phyloP scores from a whole-genome alignment of 1,139 yeast species.

The Geotrichum phurueaensis region DNA sequence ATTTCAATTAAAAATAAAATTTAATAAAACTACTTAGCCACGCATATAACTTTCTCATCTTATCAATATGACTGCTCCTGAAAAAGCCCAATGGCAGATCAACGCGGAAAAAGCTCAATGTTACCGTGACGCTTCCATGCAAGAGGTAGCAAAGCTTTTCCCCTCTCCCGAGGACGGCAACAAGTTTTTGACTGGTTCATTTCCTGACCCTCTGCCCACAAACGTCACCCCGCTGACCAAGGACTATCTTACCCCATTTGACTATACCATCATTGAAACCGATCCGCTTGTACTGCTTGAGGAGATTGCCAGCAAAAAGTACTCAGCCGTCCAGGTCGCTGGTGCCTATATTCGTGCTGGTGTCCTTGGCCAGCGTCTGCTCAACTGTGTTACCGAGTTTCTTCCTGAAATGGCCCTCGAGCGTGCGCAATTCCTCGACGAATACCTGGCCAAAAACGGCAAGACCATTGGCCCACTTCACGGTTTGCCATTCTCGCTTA shows the following conservation, averaged over 20 bases:
- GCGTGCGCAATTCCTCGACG: slow-evolving; percentile 45
- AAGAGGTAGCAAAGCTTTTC: slow-evolving; percentile 25
- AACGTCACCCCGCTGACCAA: slow-evolving; percentile 28
- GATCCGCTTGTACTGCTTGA: slow-evolving; percentile 34
- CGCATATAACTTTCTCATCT: background rate
- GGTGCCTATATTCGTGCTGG: slow-evolving; percentile 54
- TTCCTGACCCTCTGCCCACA: slow-evolving; percentile 28
- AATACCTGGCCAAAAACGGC: slow-evolving; percentile 36
- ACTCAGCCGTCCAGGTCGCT: slow-evolving; percentile 43
- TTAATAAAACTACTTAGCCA: background rate
- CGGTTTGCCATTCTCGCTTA: slow-evolving; percentile 49
- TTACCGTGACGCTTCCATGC: slow-evolving; percentile 29
- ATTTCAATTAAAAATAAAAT: too few relatives aligned
- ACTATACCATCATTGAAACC: slow-evolving; percentile 29
- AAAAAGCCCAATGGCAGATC: slow-evolving; percentile 11
- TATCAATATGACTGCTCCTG: background rate
- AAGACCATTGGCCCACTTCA: slow-evolving; percentile 44
- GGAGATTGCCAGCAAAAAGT: slow-evolving; percentile 39
- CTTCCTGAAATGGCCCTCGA: slow-evolving; percentile 32
- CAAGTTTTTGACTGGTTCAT: slow-evolving; percentile 20
- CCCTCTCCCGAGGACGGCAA: slow-evolving; percentile 27
- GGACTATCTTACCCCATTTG: slow-evolving; percentile 24
- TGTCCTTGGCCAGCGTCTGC: slow-evolving; percentile 52
- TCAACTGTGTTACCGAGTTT: slow-evolving; percentile 36
- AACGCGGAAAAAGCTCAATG: slow-evolving; percentile 11